phyloP scores from a whole-genome alignment of 352 stramenopile species.

The Plasmopara halstedii region DNA sequence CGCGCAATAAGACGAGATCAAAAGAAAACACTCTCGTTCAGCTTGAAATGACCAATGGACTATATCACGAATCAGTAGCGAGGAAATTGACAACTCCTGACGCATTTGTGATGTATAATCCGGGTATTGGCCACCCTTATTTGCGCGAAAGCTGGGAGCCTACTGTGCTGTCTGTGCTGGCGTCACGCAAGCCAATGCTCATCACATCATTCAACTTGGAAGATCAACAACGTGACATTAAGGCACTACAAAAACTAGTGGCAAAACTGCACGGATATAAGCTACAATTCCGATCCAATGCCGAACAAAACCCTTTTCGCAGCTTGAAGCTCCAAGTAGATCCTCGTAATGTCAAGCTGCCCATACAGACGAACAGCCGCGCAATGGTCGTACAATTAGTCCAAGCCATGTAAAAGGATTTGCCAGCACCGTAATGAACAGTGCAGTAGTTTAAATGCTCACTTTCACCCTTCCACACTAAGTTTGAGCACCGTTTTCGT shows the following conservation, averaged over 20 bases:
- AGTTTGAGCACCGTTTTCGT: no score
- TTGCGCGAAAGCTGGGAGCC: slow-evolving; percentile 42
- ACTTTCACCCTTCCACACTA: no score
- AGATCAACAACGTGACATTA: slow-evolving; percentile 56
- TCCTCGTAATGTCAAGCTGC: slow-evolving; percentile 26
- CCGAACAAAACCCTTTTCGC: slow-evolving; percentile 51
- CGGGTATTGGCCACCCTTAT: slow-evolving; percentile 48
- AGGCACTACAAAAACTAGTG: slow-evolving; percentile 27
- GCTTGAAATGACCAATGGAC: slow-evolving; percentile 34
- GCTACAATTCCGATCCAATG: slow-evolving; percentile 24
- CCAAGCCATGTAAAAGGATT: slow-evolving; percentile 1
- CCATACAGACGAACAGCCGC: slow-evolving; percentile 49
- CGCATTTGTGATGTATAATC: slow-evolving; percentile 69
- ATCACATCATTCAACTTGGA: slow-evolving; percentile 56
- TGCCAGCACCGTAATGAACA: background rate
- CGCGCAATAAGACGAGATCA: slow-evolving; percentile 8
- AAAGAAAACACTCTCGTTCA: slow-evolving; percentile 19
- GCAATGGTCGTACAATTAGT: slow-evolving; percentile 44
- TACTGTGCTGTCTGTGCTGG: slow-evolving; percentile 41
- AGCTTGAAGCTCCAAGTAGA: slow-evolving; percentile 53
- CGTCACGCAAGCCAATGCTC: slow-evolving; percentile 37
- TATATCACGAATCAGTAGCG: slow-evolving; percentile 43
- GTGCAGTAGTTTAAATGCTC: background rate
- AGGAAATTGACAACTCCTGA: slow-evolving; percentile 22
- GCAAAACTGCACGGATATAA: slow-evolving; percentile 8